These are phyloP conservation scores for Murraya paniculata DNA, from an alignment of 345 rosid species.

Conservation along the genomic window DNA sequence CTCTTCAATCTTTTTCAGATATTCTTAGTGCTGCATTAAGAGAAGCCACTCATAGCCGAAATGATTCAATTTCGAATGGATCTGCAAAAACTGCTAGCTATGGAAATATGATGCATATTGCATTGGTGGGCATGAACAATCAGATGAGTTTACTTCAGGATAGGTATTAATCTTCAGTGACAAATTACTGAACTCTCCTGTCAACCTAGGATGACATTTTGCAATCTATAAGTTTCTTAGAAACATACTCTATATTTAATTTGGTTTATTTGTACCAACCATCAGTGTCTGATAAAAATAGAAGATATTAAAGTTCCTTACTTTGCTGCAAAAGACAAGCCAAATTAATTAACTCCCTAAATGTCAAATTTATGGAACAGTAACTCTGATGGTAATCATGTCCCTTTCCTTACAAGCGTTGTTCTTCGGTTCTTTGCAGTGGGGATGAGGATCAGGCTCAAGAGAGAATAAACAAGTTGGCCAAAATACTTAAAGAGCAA, in stretches of 20 bases:
- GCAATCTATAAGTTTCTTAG: background rate
- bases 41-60: conserved; percentile 66
- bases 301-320: background rate
- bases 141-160: conserved; percentile 99
- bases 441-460: conserved; percentile 99
- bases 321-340: background rate
- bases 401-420: conserved; percentile 18
- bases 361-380: conserved; percentile 1
- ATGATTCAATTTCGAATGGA: conserved; percentile 39
- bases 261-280: background rate
- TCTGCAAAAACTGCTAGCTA: conserved; percentile 40
- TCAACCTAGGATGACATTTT: background rate
- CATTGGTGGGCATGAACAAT: conserved; percentile 91
- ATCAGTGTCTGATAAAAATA: background rate
- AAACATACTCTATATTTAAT: background rate
- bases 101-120: conserved; percentile 98
- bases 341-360: background rate
- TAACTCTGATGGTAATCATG: background rate
- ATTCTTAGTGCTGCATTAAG: conserved; percentile 67
- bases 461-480: conserved; percentile 86
- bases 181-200: background rate
- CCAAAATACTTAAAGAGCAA: conserved; percentile 89
- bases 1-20: conserved; percentile 81
- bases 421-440: conserved; percentile 47
- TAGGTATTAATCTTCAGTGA: conserved; percentile 48